Base-by-base conservation (phyloP, 1,284 basidiomycete genomes). In the Ceratobasidium sp. region DNA sequence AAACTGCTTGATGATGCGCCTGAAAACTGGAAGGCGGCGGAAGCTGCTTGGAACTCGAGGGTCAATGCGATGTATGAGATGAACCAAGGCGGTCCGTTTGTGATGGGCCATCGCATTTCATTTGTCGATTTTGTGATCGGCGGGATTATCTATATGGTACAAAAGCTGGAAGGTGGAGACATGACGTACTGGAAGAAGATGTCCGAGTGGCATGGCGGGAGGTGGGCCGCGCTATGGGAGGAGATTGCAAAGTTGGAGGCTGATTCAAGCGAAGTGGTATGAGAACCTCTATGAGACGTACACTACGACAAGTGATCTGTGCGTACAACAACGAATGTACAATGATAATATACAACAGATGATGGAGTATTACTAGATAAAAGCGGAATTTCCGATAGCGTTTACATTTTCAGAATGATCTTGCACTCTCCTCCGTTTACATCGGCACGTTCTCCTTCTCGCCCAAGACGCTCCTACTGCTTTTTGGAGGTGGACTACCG, bases 61-160 rank as follows among this genome's bases (percentile, higher is more conserved):
- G 33, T 33, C 33, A 33, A 9, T 33, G 26, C 13, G 68, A 70
- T 1, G 56, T 42, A 26, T 42, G 33, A 23, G 33, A 28, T 26
- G 28, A 18, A 15, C 20, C 55, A 68, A 28, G 79, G 70, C n/a
- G 79, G 77, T 33, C 40, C 56, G 33, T 78, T 61, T 42, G 33
- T 77, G 13, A 58, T 72, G 40, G 79, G 79, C 15, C 58, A 60
- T 13, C 33, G 13, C 12, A 18, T 67, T 28, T 73, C 79, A 12
- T 77, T 77, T 60, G 67, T 61, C 44, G 79, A 79, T 28, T 77
- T 79, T 60, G 64, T 33, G 26, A n/a, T 69, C 7, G 67, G 67
- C 1, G 26, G 51, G 12, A 23, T 33, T 28, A 40, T 18, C 9
- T 56, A 10, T 33, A 26, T 39, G 18, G 13, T 63, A n/a, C 53